These are phyloP conservation scores for Barnettozyma wickerhamii DNA, from an alignment of 805 yeast genomes.

Conservation along the genomic window DNA sequence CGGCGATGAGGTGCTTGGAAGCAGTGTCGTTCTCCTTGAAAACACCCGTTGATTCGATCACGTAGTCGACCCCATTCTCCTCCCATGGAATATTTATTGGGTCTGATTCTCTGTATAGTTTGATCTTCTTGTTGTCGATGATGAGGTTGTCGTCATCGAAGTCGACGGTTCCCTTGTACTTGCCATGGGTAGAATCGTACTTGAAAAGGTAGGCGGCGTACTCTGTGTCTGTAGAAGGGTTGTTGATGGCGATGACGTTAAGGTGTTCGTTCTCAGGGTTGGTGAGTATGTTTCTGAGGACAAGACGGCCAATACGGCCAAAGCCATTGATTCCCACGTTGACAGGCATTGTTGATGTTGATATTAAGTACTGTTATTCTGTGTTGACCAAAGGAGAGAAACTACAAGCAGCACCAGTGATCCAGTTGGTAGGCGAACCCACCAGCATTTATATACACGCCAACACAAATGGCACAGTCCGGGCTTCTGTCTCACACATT, in stretches of 20 bases:
- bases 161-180: conserved; percentile 69
- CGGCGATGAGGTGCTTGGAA: conserved; percentile 78
- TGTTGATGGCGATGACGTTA: conserved; percentile 83
- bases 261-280: conserved; percentile 39
- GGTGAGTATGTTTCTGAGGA: conserved; percentile 71
- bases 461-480: too few relatives aligned
- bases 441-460: too few relatives aligned
- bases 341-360: conserved; percentile 17
- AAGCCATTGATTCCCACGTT: conserved; percentile 84
- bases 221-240: conserved; percentile 85
- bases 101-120: conserved; percentile 76
- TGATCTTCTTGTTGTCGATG: conserved; percentile 65
- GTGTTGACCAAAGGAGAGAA: conserved; percentile 1
- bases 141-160: conserved; percentile 53
- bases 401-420: background rate
- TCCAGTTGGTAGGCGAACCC: conserved; percentile 6
- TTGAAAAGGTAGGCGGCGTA: conserved; percentile 95
- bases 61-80: conserved; percentile 72
- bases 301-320: conserved; percentile 93
- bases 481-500: too few relatives aligned
- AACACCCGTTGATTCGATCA: conserved; percentile 92
- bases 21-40: conserved; percentile 83
- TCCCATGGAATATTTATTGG: conserved; percentile 91
- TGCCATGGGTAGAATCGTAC: conserved; percentile 92
- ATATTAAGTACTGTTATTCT: background rate